Evolutionary conservation across 2,329 filamentous ascomycete genomes (phyloP), one percentile per base, ranked within the genome.

Genomic region (Epicoccum sorghinum): DNA sequence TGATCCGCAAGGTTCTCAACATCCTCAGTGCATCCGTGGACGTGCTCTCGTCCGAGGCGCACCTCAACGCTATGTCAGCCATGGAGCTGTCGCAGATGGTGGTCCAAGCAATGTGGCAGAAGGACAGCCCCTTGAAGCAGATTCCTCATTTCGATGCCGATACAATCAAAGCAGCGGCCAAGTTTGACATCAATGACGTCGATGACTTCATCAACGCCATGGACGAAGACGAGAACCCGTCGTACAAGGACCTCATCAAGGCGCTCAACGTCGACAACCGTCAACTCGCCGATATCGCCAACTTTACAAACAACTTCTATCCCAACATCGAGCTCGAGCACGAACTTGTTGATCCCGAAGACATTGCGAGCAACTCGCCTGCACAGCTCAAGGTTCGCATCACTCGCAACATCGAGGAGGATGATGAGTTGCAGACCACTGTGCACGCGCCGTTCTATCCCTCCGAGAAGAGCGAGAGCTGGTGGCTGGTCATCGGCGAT

Each of bases 31-130:
- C 95, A 22, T 91, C 89, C 68, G 95, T 98, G 22, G 95, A 99
- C 73, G 92, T 99, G 13, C 83, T 99, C 32, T 96, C 92, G 8
- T 97, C 93, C 0, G 93, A 99, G 67, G 95, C 93, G 12, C 91
- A 97, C 68, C 83, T 99, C 58, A 99, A 99, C 71, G 93, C 95
- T 56, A 96, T 97, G 88, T 93, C 89, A 67, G 95, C 95, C 25
- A 99, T 99, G 93, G 95, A 99, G 75, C 91, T 99, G 85, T 96
- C 91, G 10, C 95, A 99, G 73, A 99, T 99, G 95, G 91, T 96
- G 47, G 93, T 99, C 3, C 95, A 99, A 78, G 93, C 89, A 44
- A 96, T 98, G 91, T 99, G 95, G 95, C 93, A 99, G 77, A 89
- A 93, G 53, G 95, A 99, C 75, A 96, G 90, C 67, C 93, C 95